Evolutionary conservation across 768 basidiomycete species (phyloP).

Genomic region (Porphyrellus cyaneotinctus): DNA sequence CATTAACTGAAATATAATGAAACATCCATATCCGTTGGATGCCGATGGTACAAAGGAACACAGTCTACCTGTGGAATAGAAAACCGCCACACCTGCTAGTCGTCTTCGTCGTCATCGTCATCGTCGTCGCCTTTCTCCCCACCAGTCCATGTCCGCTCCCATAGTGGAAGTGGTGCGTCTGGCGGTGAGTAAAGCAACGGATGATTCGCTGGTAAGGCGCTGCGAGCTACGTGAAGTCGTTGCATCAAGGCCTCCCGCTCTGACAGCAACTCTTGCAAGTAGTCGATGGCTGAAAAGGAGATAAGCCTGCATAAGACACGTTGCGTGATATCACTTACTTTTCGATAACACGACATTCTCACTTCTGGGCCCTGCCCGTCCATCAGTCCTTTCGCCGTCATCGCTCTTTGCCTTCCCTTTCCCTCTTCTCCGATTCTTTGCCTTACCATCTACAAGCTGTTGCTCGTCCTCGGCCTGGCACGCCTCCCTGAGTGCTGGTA

Average conservation of each 20-base stretch:
- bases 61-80: not conserved
- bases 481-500: conserved; percentile 79
- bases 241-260: conserved; percentile 54
- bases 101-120: conserved; percentile 47
- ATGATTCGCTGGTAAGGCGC: conserved; percentile 55
- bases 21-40: conserved; percentile 5
- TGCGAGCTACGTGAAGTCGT: conserved; percentile 59
- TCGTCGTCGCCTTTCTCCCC: conserved; percentile 52
- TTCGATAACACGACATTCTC: conserved; percentile 87
- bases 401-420: conserved; percentile 39
- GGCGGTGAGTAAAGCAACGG: conserved; percentile 40
- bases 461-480: conserved; percentile 71
- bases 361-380: conserved; percentile 83
- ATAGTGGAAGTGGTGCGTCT: conserved; percentile 43
- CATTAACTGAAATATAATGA: conserved; percentile 31
- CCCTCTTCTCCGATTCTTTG: conserved; percentile 36
- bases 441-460: conserved; percentile 30
- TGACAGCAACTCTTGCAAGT: conserved; percentile 62
- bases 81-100: conserved; percentile 17
- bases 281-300: conserved; percentile 68
- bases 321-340: conserved; percentile 47
- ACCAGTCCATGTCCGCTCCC: conserved; percentile 85
- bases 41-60: not conserved
- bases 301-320: conserved; percentile 6
- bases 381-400: conserved; percentile 67